Evolutionary conservation across 768 basidiomycete genomes (phyloP).

Genomic region (Exidia glandulosa): DNA sequence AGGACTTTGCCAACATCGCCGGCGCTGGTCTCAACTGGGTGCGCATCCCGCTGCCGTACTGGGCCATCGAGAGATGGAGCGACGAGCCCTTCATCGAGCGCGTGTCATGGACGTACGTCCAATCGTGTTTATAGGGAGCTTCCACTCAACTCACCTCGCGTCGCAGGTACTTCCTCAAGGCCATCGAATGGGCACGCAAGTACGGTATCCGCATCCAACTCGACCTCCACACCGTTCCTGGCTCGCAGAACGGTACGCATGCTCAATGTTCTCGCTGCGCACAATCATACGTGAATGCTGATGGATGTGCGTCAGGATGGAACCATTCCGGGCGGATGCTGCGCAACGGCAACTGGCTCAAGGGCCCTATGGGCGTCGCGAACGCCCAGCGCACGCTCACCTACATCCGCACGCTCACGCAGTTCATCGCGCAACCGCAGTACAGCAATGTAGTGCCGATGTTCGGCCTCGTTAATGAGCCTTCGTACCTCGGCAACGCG

Average conservation of each 20-base stretch:
- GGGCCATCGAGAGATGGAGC: conserved; percentile 77
- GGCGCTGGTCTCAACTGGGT: conserved; percentile 90
- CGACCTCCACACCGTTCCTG: conserved; percentile 36
- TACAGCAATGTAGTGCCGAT: conserved; percentile 75
- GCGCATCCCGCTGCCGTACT: conserved; percentile 81
- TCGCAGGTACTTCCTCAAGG: conserved; percentile 70
- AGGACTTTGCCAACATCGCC: conserved; percentile 90
- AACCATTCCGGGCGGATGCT: background rate
- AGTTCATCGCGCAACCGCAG: conserved; percentile 86
- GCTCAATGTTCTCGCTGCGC: too few relatives aligned
- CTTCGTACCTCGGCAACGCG: conserved; percentile 20
- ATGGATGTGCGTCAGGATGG: too few relatives aligned
- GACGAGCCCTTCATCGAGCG: conserved; percentile 77
- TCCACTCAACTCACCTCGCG: background rate
- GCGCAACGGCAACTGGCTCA: conserved; percentile 22
- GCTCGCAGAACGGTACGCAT: background rate
- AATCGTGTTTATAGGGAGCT: background rate
- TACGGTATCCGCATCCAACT: conserved; percentile 92
- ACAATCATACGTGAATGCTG: too few relatives aligned
- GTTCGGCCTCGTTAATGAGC: conserved; percentile 90
- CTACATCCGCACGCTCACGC: conserved; percentile 78
- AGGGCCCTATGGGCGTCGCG: conserved; percentile 87
- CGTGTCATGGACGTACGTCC: conserved; percentile 54
- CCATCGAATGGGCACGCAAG: conserved; percentile 90
- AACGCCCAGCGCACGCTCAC: conserved; percentile 88